Evolutionary conservation across 2,329 filamentous ascomycete genomes (phyloP).

Genomic region (Aspergillus candidus): DNA sequence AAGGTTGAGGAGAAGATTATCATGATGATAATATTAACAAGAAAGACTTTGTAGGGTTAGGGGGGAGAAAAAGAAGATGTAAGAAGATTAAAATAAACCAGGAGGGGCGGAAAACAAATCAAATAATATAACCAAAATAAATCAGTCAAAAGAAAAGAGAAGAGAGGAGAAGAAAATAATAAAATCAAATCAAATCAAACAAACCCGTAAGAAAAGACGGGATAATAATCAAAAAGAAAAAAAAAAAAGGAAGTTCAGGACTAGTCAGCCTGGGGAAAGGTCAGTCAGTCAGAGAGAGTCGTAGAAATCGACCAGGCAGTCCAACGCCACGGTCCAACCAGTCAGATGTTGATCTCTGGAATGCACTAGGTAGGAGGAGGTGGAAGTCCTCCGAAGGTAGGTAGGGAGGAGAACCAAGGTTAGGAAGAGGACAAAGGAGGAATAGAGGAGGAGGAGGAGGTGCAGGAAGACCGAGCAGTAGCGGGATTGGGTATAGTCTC

Average conservation of each 20-base stretch:
- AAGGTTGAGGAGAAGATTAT: conserved; percentile 1
- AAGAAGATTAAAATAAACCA: conserved; percentile 4
- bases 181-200: background rate
- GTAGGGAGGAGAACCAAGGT: background rate
- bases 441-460: conserved; percentile 3
- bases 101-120: background rate
- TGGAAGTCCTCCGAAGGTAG: background rate
- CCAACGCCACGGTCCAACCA: conserved; percentile 11
- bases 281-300: conserved; percentile 1
- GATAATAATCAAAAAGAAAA: background rate
- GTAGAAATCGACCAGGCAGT: conserved; percentile 2
- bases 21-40: conserved; percentile 3
- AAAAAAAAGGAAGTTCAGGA: conserved; percentile 2
- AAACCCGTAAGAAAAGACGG: background rate
- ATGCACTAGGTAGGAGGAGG: conserved; percentile 1
- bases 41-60: conserved; percentile 1
- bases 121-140: conserved; percentile 1
- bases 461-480: background rate
- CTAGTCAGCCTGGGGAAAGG: background rate
- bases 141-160: too few relatives aligned
- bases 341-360: conserved; percentile 15
- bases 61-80: background rate
- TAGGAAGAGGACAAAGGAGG: background rate
- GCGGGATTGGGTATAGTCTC: background rate
- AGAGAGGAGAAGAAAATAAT: conserved; percentile 4